These are phyloP conservation scores for Metarhizium brunneum DNA, from an alignment of 2,329 filamentous ascomycete species.

Conservation along the genomic window DNA sequence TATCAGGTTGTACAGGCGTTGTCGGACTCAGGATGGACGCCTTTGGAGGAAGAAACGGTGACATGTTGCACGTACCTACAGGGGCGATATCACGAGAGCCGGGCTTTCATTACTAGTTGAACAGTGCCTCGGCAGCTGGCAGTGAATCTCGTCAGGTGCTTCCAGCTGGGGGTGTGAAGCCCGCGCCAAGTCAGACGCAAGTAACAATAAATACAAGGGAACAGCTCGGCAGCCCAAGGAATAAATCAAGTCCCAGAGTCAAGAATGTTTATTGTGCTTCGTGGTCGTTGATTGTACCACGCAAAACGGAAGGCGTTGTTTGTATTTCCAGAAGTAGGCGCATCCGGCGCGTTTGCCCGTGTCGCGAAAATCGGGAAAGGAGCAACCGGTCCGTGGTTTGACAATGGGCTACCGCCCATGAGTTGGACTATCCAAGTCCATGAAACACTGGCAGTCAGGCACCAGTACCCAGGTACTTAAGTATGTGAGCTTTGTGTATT, in stretches of 20 bases:
- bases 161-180: neutral
- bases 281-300: neutral
- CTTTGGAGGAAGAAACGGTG: constrained; percentile 13
- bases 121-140: neutral
- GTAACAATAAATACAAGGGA: neutral
- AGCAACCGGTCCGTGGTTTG: neutral
- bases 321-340: neutral
- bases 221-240: neutral
- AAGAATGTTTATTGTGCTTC: neutral
- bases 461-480: neutral
- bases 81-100: neutral
- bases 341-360: no score
- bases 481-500: neutral
- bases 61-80: constrained; percentile 7
- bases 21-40: constrained; percentile 10
- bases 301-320: neutral
- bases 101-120: neutral
- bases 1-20: neutral
- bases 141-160: neutral
- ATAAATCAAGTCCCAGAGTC: neutral
- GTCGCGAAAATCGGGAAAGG: no score
- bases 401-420: neutral
- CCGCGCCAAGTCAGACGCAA: neutral
- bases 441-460: neutral
- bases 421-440: no score